Conservation (phyloP, 495 filamentous ascomycete genomes). For the Xylaria intraflava region DNA sequence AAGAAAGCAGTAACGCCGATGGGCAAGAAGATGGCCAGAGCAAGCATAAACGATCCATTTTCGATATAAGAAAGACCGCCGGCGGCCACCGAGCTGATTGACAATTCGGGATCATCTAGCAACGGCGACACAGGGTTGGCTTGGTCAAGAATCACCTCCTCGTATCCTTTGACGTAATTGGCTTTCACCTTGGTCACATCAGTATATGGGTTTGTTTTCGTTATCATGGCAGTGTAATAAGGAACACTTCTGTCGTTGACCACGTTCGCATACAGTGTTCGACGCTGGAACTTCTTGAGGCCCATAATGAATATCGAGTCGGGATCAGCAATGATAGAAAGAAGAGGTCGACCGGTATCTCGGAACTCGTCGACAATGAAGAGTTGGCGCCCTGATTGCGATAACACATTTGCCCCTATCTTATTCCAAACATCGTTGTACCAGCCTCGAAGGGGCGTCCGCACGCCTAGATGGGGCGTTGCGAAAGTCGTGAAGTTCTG, state of each 20-base stretch:
- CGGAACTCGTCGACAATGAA: conserved; percentile 83
- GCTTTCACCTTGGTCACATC: conserved; percentile 57
- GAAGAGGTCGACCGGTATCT: conserved; percentile 68
- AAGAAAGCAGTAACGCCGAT: conserved; percentile 64
- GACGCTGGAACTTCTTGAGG: conserved; percentile 64
- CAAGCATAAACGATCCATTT: conserved; percentile 51
- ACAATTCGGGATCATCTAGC: conserved; percentile 20
- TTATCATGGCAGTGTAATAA: conserved; percentile 76
- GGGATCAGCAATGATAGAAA: conserved; percentile 75
- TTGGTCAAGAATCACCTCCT: conserved; percentile 68
- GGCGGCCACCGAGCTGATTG: conserved; percentile 13
- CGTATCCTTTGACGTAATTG: conserved; percentile 69
- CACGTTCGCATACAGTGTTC: conserved; percentile 74
- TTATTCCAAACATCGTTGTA: conserved; percentile 69
- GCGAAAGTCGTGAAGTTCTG: conserved; percentile 92
- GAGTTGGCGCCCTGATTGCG: conserved; percentile 75
- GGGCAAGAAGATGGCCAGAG: conserved; percentile 60
- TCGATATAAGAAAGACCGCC: conserved; percentile 21
- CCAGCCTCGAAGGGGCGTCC: conserved; percentile 64
- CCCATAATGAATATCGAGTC: conserved; percentile 80
- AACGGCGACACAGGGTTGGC: conserved; percentile 51
- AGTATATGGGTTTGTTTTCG: conserved; percentile 67
- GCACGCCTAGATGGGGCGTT: conserved; percentile 80
- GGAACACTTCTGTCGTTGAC: conserved; percentile 73
- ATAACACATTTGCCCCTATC: conserved; percentile 68